Base-by-base conservation (phyloP, 2,329 filamentous ascomycete species). In the Aureobasidium namibiae region DNA sequence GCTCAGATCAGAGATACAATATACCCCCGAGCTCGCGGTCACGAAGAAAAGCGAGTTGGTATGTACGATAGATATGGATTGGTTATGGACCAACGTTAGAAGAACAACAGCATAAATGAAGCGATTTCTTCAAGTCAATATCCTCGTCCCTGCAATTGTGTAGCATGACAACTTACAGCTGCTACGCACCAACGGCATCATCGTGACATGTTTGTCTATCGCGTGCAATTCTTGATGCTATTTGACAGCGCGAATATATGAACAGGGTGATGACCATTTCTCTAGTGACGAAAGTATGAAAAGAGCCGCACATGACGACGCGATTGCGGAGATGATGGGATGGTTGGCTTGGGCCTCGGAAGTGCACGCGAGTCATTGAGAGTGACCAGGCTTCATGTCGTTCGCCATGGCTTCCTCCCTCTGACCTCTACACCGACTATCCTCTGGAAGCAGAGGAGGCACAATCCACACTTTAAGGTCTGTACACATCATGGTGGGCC, bases 21-120 rank as follows among this genome's bases (percentile, higher is more conserved):
- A 52, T 52, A 52, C 49, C 49, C 49, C 49, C 34, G 49, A 52
- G 49, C 49, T 52, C 49, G 49, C 49, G 33, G 33, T 41, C 14
- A 21, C 33, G 21, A 52, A 41, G 18, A 31, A n/a, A 52, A 52
- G 36, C 44, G 44, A 48, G 46, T 21, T 26, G 33, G 16, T 16
- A 18, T 39, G 49, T 39, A 39, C 4, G 33, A 52, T 52, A 52
- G 49, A 26, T 33, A 39, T 18, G 49, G 16, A 29, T 33, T 26
- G 23, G 16, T 26, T 13, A 18, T 52, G 8, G 21, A 39, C n/a
- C 33, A 29, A 29, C 1, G 16, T 36, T 13, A 52, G 33, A 52
- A 39, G 36, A 52, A 39, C 36, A 23, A 52, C 49, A 52, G 49
- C 49, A 39, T 49, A 36, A 18, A 36, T 49, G 46, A 49, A 49